These are phyloP conservation scores for Chytriomyces sp. DNA, from an alignment of 192 early-diverging fungal species.

Conservation along the genomic window DNA sequence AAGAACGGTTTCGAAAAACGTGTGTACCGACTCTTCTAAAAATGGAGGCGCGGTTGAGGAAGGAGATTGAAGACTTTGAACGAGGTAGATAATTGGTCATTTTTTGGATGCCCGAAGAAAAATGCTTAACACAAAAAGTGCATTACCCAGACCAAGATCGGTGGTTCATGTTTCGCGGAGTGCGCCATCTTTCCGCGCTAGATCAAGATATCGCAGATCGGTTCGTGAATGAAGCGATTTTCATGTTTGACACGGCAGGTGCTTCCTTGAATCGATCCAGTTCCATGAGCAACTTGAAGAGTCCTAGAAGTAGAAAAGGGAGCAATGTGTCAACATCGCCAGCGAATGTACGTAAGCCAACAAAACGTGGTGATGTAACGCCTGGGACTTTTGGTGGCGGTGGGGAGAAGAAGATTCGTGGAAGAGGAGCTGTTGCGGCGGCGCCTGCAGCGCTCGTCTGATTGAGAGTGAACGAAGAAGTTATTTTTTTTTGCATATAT, in stretches of 20 bases:
- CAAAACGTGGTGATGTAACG: no score
- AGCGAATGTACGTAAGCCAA: no score
- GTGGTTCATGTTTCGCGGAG: constrained; percentile 7
- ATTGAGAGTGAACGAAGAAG: no score
- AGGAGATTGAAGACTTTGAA: constrained; percentile 62
- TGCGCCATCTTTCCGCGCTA: constrained; percentile 19
- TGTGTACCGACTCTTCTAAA: constrained; percentile 75
- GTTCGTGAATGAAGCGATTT: constrained; percentile 63
- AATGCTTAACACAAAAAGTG: constrained; percentile 17
- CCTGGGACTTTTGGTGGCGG: no score
- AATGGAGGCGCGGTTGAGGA: constrained; percentile 63
- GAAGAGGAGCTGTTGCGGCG: no score
- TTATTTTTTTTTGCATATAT: no score
- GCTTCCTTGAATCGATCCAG: background rate
- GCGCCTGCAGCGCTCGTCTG: no score
- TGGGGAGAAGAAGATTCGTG: no score
- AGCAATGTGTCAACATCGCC: no score
- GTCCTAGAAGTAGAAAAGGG: background rate
- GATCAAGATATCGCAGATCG: constrained; percentile 54
- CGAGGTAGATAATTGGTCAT: constrained; percentile 43
- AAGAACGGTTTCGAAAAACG: constrained; percentile 79
- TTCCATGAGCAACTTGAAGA: background rate
- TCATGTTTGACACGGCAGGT: constrained; percentile 60
- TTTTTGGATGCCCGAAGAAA: constrained; percentile 26
- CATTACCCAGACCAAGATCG: constrained; percentile 7